These are phyloP conservation scores for Spinellus fusiger DNA, from an alignment of 192 early-diverging fungal genomes.

Conservation along the genomic window DNA sequence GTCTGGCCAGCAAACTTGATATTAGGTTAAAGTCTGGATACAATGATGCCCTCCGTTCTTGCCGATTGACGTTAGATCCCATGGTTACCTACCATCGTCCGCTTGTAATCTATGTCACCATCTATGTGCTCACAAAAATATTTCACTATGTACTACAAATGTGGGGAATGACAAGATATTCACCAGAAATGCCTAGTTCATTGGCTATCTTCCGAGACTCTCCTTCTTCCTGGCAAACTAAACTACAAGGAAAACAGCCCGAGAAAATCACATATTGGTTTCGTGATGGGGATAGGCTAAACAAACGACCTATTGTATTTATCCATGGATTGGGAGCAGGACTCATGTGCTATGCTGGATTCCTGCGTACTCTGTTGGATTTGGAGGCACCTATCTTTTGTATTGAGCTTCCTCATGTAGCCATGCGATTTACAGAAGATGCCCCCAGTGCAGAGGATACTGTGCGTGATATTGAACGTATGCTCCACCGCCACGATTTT, in stretches of 20 bases:
- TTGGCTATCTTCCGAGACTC: slow-evolving; percentile 4
- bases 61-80: slow-evolving; percentile 30
- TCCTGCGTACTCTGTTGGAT: slow-evolving; percentile 38
- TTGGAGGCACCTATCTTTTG: slow-evolving; percentile 40
- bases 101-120: slow-evolving; percentile 19
- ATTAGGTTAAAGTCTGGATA: slow-evolving; percentile 15
- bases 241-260: background rate
- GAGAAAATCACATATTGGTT: slow-evolving; percentile 30
- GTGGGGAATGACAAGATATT: slow-evolving; percentile 20
- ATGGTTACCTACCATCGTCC: slow-evolving; percentile 24
- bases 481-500: slow-evolving; percentile 47
- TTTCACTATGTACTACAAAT: slow-evolving; percentile 11
- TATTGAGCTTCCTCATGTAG: slow-evolving; percentile 56
- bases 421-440: slow-evolving; percentile 54
- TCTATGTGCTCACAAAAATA: background rate
- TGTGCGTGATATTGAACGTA: slow-evolving; percentile 45
- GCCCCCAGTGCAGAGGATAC: slow-evolving; percentile 54
- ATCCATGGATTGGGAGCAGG: slow-evolving; percentile 69
- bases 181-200: background rate
- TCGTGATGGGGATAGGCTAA: slow-evolving; percentile 9
- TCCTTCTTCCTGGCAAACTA: slow-evolving; percentile 1
- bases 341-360: slow-evolving; percentile 44
- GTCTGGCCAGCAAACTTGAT: slow-evolving; percentile 4
- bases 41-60: slow-evolving; percentile 13
- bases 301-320: slow-evolving; percentile 28